Conservation (phyloP, 441 rosid genomes). For the Capsella rubella region DNA sequence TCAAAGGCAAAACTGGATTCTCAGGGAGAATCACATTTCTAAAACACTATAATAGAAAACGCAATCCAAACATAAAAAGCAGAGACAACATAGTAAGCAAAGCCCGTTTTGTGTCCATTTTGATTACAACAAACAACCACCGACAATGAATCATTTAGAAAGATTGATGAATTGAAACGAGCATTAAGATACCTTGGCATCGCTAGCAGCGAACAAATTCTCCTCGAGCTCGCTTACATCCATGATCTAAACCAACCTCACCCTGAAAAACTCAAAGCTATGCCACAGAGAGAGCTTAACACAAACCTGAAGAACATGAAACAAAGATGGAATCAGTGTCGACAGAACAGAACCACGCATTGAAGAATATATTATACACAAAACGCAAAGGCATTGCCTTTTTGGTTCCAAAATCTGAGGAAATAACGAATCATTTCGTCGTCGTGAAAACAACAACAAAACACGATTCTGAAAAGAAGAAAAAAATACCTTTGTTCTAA, state of each 20-base stretch:
- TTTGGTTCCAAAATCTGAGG: too few relatives aligned
- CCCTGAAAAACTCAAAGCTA: background rate
- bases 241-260: background rate
- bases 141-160: background rate
- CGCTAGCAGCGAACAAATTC: conserved; percentile 20
- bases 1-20: background rate
- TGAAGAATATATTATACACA: too few relatives aligned
- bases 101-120: background rate
- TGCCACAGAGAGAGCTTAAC: background rate
- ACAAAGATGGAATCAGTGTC: background rate
- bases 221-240: conserved; percentile 16
- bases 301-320: background rate
- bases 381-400: too few relatives aligned
- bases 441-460: too few relatives aligned
- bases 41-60: background rate
- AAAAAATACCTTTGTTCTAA: too few relatives aligned
- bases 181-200: conserved; percentile 3
- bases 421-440: too few relatives aligned
- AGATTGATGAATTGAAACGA: background rate
- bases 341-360: too few relatives aligned
- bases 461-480: too few relatives aligned
- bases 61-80: background rate
- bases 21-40: background rate
- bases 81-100: background rate
- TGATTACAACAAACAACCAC: too few relatives aligned